Evolutionary conservation across 148 eudicot species (phyloP), one percentile per base, ranked within the genome.

Genomic region (Chenopodium album): DNA sequence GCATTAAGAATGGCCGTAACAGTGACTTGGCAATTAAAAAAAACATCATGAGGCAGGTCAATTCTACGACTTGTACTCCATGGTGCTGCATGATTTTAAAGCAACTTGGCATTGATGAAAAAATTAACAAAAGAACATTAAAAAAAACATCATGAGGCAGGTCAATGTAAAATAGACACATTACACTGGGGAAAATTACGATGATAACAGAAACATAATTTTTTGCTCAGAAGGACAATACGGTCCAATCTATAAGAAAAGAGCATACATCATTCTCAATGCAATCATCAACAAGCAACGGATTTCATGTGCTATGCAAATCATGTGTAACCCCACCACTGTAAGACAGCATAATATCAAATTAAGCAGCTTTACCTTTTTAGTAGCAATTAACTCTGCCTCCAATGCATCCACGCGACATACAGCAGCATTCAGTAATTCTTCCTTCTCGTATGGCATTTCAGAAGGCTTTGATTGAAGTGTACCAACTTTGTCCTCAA

Each of bases 361-460:
- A 16, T 10, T 29, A 37, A 64, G 44, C 22, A n/a, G 10, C 4
- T 76, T 84, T 88, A 96, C 99, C 97, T 94, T 94, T 87, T 96
- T 96, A 4, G 99, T 96, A 44, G 99, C 94, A 87, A 91, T 91
- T 68, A 91, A 78, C 82, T 91, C 94, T 7, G 94, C 92, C 86
- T 91, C 94, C 62, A 91, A 81, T 52, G 89, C 91, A 87, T 91
- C 94, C 79, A 91, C 92, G 20, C 92, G 91, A 71, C 88, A 90
- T 60, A 90, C 90, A 84, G 92, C 94, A 3, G 94, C 94, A 82
- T 90, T 88, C 64, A 91, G 84, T 86, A 90, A 86, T 82, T 91
- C 94, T 84, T 87, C 91, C 82, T 91, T 91, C 84, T 91, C 92
- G 73, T 70, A 87, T 47, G 94, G 92, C 94, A 91, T 90, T 87